Percentiles rank a stretch among this genome's conserved stretches.
These are phyloP conservation scores for Luvunga scandens DNA, from an alignment of 345 rosid species.

Conservation along the genomic window DNA sequence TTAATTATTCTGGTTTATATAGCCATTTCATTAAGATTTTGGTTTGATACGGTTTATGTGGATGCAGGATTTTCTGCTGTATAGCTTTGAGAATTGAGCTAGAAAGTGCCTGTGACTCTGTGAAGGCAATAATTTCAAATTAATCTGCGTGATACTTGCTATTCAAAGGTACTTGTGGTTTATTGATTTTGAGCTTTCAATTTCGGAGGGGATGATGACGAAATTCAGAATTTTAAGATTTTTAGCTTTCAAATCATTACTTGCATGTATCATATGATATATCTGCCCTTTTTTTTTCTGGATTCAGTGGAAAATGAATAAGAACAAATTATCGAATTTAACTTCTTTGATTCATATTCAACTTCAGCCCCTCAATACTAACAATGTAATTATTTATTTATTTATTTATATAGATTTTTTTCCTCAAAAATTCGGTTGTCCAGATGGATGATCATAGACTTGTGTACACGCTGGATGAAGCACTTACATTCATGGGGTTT, in stretches of 20 bases:
- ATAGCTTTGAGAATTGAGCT: too few species aligned
- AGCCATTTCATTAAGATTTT: background rate
- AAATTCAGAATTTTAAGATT: background rate
- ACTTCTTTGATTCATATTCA: background rate
- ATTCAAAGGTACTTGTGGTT: background rate
- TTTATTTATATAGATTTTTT: too few species aligned
- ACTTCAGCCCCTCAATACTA: background rate
- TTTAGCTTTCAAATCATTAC: background rate
- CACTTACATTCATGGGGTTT: slow-evolving; percentile 32
- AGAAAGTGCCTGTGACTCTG: too few species aligned
- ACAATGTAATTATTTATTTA: too few species aligned
- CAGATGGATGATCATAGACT: slow-evolving; percentile 16
- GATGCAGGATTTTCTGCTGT: background rate
- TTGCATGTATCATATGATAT: background rate
- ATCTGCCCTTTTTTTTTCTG: background rate
- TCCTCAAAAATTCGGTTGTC: background rate
- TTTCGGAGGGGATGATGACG: background rate
- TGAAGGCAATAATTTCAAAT: background rate
- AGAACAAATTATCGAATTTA: too few species aligned
- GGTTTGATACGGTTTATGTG: background rate
- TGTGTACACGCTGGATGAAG: slow-evolving; percentile 37
- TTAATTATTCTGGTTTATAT: too few species aligned
- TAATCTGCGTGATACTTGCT: background rate
- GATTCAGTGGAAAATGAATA: background rate
- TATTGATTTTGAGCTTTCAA: background rate